These are phyloP conservation scores for Aspergillus caelatus DNA, from an alignment of 2,329 filamentous ascomycete genomes.

Conservation along the genomic window DNA sequence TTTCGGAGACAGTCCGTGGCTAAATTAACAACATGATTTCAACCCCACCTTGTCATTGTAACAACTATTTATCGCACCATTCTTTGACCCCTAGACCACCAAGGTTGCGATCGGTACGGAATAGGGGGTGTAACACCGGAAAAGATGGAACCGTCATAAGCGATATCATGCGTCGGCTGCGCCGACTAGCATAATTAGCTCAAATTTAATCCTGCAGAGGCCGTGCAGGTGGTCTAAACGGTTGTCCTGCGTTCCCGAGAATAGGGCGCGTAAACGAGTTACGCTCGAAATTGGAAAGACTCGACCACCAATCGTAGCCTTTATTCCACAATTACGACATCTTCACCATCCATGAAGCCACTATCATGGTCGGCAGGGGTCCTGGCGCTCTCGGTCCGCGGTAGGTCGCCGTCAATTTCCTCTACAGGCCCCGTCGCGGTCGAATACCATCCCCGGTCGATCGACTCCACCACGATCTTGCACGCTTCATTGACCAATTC, in stretches of 20 bases:
- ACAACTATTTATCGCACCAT: conserved; percentile 8
- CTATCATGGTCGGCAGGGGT: conserved; percentile 20
- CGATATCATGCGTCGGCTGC: conserved; percentile 6
- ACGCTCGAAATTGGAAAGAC: background rate
- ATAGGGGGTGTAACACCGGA: conserved; percentile 12
- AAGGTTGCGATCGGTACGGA: background rate
- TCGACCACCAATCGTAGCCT: conserved; percentile 6
- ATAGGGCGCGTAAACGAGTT: background rate
- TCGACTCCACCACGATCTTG: conserved; percentile 40
- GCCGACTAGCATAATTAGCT: conserved; percentile 7
- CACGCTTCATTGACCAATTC: conserved; percentile 42
- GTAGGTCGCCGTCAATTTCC: conserved; percentile 19
- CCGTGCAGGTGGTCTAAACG: background rate
- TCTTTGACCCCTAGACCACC: conserved; percentile 10
- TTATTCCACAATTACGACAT: conserved; percentile 40
- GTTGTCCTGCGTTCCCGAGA: background rate
- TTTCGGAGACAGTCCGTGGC: background rate
- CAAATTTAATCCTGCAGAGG: conserved; percentile 7
- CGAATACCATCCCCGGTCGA: conserved; percentile 45
- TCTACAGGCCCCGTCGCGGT: conserved; percentile 28
- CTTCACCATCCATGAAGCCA: conserved; percentile 36
- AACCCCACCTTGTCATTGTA: background rate
- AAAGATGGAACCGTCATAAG: conserved; percentile 12
- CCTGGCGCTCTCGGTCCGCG: conserved; percentile 18
- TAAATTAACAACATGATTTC: background rate